Base-by-base conservation (phyloP, 2,329 filamentous ascomycete species). In the Phialemoniopsis sp. region DNA sequence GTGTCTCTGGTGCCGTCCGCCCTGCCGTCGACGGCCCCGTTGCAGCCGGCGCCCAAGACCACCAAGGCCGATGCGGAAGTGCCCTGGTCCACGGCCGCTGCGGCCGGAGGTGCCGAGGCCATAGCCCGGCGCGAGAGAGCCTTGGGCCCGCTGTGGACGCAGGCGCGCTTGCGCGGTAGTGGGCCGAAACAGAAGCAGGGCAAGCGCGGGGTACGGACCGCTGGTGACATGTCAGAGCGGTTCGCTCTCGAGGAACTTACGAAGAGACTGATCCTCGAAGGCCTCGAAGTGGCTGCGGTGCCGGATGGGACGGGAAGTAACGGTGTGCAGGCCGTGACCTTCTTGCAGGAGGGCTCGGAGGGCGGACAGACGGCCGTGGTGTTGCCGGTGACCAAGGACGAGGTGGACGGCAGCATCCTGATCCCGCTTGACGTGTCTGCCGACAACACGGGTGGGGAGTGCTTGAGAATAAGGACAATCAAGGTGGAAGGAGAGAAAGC, bases 31-130 rank as follows among this genome's bases (percentile, higher is more conserved):
- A 53, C 7, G 9, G 6, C 10, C 6, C 21, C 10, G 21, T 49
- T 59, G 3, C 41, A 39, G 18, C 75, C 84, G 52, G 91, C 91
- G 2, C 77, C 79, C 2, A 95, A 95, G 56, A 78, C 95, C 43
- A 77, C 63, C 2, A 76, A 82, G 40, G 62, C 70, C 6, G 80
- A 91, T 50, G 65, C 69, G 3, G 73, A 79, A 42, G 62, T 95
- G 8, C 63, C 81, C 44, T 88, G 83, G 73, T 34, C 47, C 1
- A 58, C 52, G 4, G 79, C 78, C 70, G 64, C 64, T 1, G 63
- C 70, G n/a, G 60, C 67, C 4, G 70, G 78, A 70, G 64, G 64
- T 1, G 63, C 70, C n/a, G 60, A 67, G 3, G 70, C 78, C 2
- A 71, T 90, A 13, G 55, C 64, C 6, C 67, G 73, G 5, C 70